Evolutionary conservation across 2,329 filamentous ascomycete genomes (phyloP), one percentile per base, ranked within the genome.

Genomic region (Colletotrichum sp.): DNA sequence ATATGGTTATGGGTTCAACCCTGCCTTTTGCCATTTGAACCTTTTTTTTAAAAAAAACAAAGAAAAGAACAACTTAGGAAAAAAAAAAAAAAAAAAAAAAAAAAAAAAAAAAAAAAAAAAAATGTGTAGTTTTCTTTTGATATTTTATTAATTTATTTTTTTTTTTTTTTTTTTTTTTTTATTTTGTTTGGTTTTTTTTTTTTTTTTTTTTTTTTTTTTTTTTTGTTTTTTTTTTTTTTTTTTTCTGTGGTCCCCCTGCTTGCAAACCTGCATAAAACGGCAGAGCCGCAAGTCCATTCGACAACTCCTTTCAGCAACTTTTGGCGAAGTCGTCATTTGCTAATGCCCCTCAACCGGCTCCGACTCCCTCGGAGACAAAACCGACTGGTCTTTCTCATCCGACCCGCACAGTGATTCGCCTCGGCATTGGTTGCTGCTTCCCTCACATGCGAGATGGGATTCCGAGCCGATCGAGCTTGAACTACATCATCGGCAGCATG

Each of bases 221-320:
- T 26, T 26, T 6, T 26, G 6, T 26, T 6, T 44, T 44, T 44
- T 39, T 5, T 9, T 44, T 44, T n/a, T 44, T 10, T 21, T 55
- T 39, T 21, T 21, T 34, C 16, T 52, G 55, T 9, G 52, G 55
- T 57, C 39, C 71, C 71, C 65, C 32, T 69, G 55, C 30, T 36
- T 57, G 55, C 36, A 24, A 30, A 63, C 28, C 52, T 69, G 65
- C 65, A 69, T 24, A 52, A 63, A 30, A 39, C 18, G 30, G 39
- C 71, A 73, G 71, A 70, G 71, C 71, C 71, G 63, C 70, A 60
- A 49, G 44, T 59, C 36, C 36, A 63, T 64, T 55, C 21, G 28
- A 26, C 44, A 49, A 49, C 44, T 49, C 44, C 44, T 49, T 66
- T 26, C 21, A 69, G 66, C 71, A 70, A 36, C 49, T 71, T 64